Base-by-base conservation (phyloP, 192 early-diverging fungal species). In the Geosiphon pyriformis region DNA sequence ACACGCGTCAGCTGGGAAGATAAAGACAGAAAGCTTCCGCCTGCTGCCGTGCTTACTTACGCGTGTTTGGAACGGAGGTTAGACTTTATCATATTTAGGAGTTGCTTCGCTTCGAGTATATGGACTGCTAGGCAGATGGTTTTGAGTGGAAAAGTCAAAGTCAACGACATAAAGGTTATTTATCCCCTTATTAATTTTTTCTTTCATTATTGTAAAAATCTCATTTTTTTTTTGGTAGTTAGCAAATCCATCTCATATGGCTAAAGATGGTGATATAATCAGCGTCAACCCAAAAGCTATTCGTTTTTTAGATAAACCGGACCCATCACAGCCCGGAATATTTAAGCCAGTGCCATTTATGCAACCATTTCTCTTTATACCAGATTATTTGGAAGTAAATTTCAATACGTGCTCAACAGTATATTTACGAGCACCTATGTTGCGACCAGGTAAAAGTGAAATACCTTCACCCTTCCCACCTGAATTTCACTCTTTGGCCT, bases 381-480 rank as follows among this genome's bases (percentile, higher is more conserved):
- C 96, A 7, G 86, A 92, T 55, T 98, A 98, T 74, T 87, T 98
- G 27, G 96, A 98, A 79, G 94, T 98, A 54, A 89, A 93, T 80
- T 98, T 94, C 80, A 88, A 90, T 73, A 94, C 89, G 6, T 95
- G 94, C 85, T 90, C 90, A 31, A 80, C 85, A 1, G 86, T 94
- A 50, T 94, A 94, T 70, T 76, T 98, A 50, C 88, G 94, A 59
- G 78, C 88, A 27, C 96, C 96, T 15, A 83, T 95, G 50, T 90
- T 90, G 23, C 84, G 90, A 69, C 92, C 94, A 15, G 82, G 84
- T 65, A 72, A 79, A 37, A 88, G 89, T 59, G 96, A 98, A 81
- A 82, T 98, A 31, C 96, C 96, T 34, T 94, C 93, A 54, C 96
- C 96, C 17, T 94, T 85, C 74, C 89, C 93, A 32, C 93, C 94